Evolutionary conservation across 2,329 filamentous ascomycete species (phyloP), one percentile per base, ranked within the genome.

Genomic region (Xylaria sp.): DNA sequence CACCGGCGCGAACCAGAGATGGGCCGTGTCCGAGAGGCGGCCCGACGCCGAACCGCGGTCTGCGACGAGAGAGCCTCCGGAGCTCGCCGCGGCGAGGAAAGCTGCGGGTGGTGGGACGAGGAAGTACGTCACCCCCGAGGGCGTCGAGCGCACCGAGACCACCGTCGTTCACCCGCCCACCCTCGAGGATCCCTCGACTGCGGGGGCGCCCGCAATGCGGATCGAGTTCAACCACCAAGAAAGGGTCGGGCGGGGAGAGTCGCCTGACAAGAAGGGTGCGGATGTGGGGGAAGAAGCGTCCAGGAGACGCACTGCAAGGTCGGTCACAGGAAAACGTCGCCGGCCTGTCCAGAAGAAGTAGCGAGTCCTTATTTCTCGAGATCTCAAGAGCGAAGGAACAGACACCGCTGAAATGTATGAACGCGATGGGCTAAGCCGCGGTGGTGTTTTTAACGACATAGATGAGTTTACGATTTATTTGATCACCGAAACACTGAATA

Each of bases 1-100:
- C 20, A 57, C 53, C 2, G 55, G 60, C 4, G 19, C 34, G 21
- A 54, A 59, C 29, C 52, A 60, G 39, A 50, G 43, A 19, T 64
- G 59, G 60, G 39, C 34, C 19, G 18, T 52, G 0, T 39, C 39
- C 17, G 45, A 52, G 21, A 40, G 3, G n/a, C n/a, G 18, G 11
- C 4, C 5, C 5, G 11, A 7, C 11, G 11, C 29, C 16, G 29
- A 7, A 34, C 29, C 4, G 29, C 29, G 8, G 16, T 13, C 29
- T 34, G 11, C 29, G n/a, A n/a, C n/a, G 16, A 34, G 16, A 34
- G 29, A 34, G 3, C 11, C 29, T 11, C 29, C 11, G 16, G 9
- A 34, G 29, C 11, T 13, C 11, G 9, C 8, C 29, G 16, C 29
- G 18, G 19, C 18, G 19, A 43, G 20, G 13, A n/a, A n/a, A n/a